A percentile compares a stretch with the other conserved stretches of the same genome.
These are phyloP conservation scores for Hyaloscypha hepaticicola DNA, from an alignment of 495 filamentous ascomycete species.

Conservation along the genomic window DNA sequence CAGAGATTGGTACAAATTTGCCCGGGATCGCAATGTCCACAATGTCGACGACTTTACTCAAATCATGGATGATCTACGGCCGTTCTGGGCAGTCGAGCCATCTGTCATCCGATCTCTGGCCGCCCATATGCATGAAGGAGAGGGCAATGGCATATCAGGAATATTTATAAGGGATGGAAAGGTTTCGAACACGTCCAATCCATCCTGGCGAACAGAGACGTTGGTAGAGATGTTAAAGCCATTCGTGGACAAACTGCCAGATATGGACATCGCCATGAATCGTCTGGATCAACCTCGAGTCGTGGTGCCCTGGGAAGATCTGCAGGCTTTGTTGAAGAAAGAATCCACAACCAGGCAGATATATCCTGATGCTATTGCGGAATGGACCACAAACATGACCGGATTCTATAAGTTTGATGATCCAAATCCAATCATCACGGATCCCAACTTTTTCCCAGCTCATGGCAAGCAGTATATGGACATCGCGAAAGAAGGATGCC, in stretches of 20 bases:
- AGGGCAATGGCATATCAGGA: constrained; percentile 28
- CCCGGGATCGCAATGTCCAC: constrained; percentile 54
- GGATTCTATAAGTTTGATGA: constrained; percentile 21
- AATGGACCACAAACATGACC: constrained; percentile 29
- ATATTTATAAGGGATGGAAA: constrained; percentile 27
- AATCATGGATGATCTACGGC: constrained; percentile 66
- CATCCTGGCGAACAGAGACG: constrained; percentile 53
- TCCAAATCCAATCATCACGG: constrained; percentile 12
- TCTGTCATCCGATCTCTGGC: constrained; percentile 53
- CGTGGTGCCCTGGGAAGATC: constrained; percentile 64
- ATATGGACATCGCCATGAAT: constrained; percentile 74
- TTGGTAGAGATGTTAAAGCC: constrained; percentile 43
- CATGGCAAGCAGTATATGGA: constrained; percentile 38
- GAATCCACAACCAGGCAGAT: constrained; percentile 24
- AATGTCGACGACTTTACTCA: constrained; percentile 73
- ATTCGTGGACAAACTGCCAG: constrained; percentile 64
- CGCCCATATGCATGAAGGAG: constrained; percentile 44
- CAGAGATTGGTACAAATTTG: constrained; percentile 65
- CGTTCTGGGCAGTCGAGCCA: constrained; percentile 66
- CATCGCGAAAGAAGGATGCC: constrained; percentile 57
- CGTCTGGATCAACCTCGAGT: constrained; percentile 66
- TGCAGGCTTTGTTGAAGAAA: constrained; percentile 40
- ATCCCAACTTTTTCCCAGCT: constrained; percentile 22
- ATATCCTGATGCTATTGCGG: constrained; percentile 12
- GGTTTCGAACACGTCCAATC: constrained; percentile 47